Percentiles rank a stretch among this genome's conserved stretches.
These are phyloP conservation scores for Sungouiozyma ichnusensis DNA, from an alignment of 805 yeast genomes.

Conservation along the genomic window DNA sequence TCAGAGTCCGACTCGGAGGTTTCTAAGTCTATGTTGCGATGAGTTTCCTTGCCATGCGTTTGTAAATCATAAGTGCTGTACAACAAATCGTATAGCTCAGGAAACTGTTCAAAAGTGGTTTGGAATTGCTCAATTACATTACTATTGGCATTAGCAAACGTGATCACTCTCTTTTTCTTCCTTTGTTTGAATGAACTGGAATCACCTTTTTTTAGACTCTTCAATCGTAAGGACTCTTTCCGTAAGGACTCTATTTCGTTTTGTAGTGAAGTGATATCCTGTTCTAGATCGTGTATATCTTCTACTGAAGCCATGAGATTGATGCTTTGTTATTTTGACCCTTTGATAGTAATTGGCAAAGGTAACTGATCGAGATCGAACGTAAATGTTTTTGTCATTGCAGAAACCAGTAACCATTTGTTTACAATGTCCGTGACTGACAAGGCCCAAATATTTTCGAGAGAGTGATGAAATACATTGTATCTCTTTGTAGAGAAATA, in stretches of 20 bases:
- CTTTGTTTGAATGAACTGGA: neutral
- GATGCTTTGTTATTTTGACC: no score
- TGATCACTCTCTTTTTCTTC: slow-evolving; percentile 2
- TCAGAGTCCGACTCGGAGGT: neutral
- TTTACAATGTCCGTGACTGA: no score
- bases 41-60: neutral
- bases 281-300: slow-evolving; percentile 23
- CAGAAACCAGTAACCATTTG: no score
- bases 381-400: no score
- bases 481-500: no score
- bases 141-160: slow-evolving; percentile 1
- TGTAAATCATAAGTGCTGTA: slow-evolving; percentile 4
- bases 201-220: slow-evolving; percentile 2
- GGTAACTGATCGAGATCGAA: no score
- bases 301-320: neutral
- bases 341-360: no score
- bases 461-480: no score
- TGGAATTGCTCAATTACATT: slow-evolving; percentile 13
- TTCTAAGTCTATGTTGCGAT: neutral
- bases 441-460: no score
- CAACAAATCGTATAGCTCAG: slow-evolving; percentile 15
- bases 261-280: slow-evolving; percentile 29
- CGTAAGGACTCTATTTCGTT: slow-evolving; percentile 20
- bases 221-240: slow-evolving; percentile 8
- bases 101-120: slow-evolving; percentile 14